Evolutionary conservation across 2,329 filamentous ascomycete genomes (phyloP).

Genomic region (Pseudocercospora cruenta): DNA sequence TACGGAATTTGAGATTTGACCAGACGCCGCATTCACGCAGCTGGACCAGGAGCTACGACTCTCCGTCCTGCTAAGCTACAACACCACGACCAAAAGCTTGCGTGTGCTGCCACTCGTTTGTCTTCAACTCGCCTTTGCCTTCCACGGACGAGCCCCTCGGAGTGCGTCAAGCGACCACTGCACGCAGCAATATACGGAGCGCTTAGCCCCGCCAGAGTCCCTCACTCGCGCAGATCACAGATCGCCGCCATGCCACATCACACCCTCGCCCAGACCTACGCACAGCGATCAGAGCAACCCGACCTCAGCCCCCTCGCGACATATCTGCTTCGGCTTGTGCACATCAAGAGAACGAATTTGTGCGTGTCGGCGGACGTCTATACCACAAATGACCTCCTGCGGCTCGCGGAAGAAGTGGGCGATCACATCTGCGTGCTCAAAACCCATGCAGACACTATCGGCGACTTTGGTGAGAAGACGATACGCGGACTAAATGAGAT

Average conservation of each 20-base stretch:
- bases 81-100: not conserved
- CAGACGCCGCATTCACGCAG: conserved; percentile 2
- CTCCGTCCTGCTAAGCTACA: not conserved
- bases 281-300: conserved; percentile 49
- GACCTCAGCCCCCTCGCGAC: conserved; percentile 50
- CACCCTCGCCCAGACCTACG: conserved; percentile 49
- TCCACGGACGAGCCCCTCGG: not conserved
- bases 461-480: conserved; percentile 62
- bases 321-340: conserved; percentile 54
- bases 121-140: not conserved
- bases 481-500: conserved; percentile 54
- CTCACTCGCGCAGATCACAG: not conserved
- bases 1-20: not conserved
- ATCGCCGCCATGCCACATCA: conserved; percentile 38
- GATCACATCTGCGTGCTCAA: conserved; percentile 65
- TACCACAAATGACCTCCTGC: conserved; percentile 58
- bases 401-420: conserved; percentile 61
- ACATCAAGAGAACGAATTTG: conserved; percentile 56
- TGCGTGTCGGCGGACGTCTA: conserved; percentile 62
- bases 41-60: not conserved
- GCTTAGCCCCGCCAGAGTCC: conserved; percentile 3
- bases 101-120: conserved; percentile 8
- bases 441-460: conserved; percentile 65
- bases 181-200: not conserved
- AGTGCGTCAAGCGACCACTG: not conserved